Conservation (phyloP, 148 eudicot genomes). For the Amaranthus hypochondriacus region DNA sequence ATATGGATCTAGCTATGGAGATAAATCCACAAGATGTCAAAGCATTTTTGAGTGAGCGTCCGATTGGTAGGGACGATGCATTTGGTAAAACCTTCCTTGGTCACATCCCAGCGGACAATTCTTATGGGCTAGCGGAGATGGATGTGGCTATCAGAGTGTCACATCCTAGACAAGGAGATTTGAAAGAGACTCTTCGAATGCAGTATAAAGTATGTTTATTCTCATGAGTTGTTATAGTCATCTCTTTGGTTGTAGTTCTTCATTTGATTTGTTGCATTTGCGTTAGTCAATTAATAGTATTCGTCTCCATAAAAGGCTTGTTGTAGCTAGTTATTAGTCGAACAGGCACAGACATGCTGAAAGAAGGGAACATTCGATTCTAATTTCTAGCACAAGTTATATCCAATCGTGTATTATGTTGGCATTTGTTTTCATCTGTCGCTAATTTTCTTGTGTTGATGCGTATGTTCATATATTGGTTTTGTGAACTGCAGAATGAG, state of each 20-base stretch:
- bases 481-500: conserved; percentile 29
- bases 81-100: conserved; percentile 29
- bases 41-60: conserved; percentile 18
- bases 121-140: conserved; percentile 27
- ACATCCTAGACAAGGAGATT: conserved; percentile 7
- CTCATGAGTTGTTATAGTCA: not conserved
- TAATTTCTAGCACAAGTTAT: not conserved
- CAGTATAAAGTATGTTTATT: conserved; percentile 24
- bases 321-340: not conserved
- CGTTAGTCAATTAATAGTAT: not conserved
- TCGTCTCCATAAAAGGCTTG: not conserved
- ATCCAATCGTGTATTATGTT: not conserved
- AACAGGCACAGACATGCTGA: not conserved
- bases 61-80: conserved; percentile 20
- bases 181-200: conserved; percentile 11
- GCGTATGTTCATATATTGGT: not conserved
- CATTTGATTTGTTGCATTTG: not conserved
- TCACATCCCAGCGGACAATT: conserved; percentile 17
- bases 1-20: conserved; percentile 18
- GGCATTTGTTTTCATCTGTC: not conserved
- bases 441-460: not conserved
- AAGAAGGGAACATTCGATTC: not conserved
- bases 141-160: conserved; percentile 33
- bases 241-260: not conserved
- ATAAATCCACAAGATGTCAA: conserved; percentile 21